Percentiles rank a stretch among this genome's conserved stretches.
Evolutionary conservation across 257 asterid genomes (phyloP).

Genomic region (Eucommia ulmoides): DNA sequence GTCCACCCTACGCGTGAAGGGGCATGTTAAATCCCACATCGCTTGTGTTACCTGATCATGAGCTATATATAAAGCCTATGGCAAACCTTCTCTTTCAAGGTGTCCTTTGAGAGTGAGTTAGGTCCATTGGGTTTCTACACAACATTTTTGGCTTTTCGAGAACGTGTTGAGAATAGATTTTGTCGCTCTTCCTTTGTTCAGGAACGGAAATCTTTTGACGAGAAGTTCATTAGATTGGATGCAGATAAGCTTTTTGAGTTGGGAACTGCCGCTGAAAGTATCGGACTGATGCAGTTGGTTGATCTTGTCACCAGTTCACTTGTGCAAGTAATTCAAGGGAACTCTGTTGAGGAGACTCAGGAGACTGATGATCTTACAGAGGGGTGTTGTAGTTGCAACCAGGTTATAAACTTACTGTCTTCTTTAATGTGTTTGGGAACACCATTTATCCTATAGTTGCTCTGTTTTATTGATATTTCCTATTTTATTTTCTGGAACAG

Average conservation of each 20-base stretch:
- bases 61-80: too few species aligned
- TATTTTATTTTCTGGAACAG: constrained; percentile 78
- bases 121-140: too few species aligned
- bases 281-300: constrained; percentile 83
- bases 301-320: constrained; percentile 97
- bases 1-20: too few species aligned
- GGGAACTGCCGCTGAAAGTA: constrained; percentile 96
- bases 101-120: too few species aligned
- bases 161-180: too few species aligned
- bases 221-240: constrained; percentile 84
- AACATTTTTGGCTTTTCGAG: too few species aligned
- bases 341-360: constrained; percentile 85
- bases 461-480: constrained; percentile 11
- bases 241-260: constrained; percentile 86
- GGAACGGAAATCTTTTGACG: constrained; percentile 92
- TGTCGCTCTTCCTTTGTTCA: constrained; percentile 21
- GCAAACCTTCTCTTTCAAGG: too few species aligned
- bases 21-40: too few species aligned
- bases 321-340: constrained; percentile 92
- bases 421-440: constrained; percentile 13
- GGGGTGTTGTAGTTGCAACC: constrained; percentile 74
- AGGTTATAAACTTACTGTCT: constrained; percentile 44
- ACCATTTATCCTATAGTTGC: constrained; percentile 3
- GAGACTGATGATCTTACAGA: constrained; percentile 87
- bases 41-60: too few species aligned